Percentiles rank a stretch among this genome's conserved stretches.
Evolutionary conservation across 129 eudicot species (phyloP).

Genomic region (Chrysanthemum makinoi): DNA sequence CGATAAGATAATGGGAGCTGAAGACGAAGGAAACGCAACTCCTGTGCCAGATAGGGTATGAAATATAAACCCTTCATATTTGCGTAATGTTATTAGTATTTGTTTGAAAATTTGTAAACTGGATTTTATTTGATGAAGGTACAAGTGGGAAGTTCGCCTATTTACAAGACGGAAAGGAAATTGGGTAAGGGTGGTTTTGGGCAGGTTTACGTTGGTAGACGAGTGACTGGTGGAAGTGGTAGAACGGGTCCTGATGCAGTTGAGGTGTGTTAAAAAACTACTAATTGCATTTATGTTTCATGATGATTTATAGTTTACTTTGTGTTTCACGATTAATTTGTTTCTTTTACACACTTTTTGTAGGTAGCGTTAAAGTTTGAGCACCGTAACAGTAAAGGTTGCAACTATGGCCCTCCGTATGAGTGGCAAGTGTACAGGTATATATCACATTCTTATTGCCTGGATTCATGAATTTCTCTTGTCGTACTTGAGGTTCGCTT

Average conservation of each 20-base stretch:
- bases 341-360: background rate
- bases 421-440: conserved; percentile 99
- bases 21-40: conserved; percentile 76
- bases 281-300: conserved; percentile 3
- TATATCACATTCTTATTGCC: conserved; percentile 22
- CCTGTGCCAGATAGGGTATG: conserved; percentile 94
- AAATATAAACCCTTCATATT: background rate
- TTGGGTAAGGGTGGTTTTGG: conserved; percentile 99
- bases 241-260: conserved; percentile 93
- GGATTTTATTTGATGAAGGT: conserved; percentile 49
- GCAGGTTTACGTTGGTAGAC: conserved; percentile 95
- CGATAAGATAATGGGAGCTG: conserved; percentile 75
- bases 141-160: conserved; percentile 91
- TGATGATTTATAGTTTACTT: background rate
- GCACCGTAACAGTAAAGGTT: conserved; percentile 99
- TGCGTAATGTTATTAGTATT: no score
- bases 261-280: conserved; percentile 53
- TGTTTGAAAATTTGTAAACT: background rate
- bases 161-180: conserved; percentile 85
- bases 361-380: conserved; percentile 97
- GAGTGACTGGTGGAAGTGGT: conserved; percentile 78
- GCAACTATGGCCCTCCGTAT: conserved; percentile 98
- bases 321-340: background rate
- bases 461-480: background rate
- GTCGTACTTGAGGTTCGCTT: background rate